Percentiles rank a stretch among this genome's conserved stretches.
These are phyloP conservation scores for Seiridium cupressi DNA, from an alignment of 2,329 filamentous ascomycete species.

Conservation along the genomic window DNA sequence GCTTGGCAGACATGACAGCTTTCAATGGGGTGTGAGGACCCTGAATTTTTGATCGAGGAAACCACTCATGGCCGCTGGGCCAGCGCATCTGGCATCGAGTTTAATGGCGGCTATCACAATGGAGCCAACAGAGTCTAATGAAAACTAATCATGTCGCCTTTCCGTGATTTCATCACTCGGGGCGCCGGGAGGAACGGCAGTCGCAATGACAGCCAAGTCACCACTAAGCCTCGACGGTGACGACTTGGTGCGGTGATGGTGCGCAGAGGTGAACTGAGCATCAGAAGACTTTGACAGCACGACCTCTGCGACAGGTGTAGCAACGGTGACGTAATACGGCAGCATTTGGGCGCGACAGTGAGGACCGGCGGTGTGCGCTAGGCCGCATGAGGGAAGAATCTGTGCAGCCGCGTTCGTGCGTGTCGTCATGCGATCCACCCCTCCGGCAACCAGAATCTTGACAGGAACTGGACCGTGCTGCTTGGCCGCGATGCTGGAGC, in stretches of 20 bases:
- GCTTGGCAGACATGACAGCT: too few relatives aligned
- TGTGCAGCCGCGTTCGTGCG: neutral
- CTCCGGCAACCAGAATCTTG: neutral
- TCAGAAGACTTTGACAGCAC: neutral
- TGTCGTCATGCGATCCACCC: constrained; percentile 9
- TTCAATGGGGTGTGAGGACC: too few relatives aligned
- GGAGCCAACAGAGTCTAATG: too few relatives aligned
- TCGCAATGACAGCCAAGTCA: neutral
- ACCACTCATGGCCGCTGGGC: too few relatives aligned
- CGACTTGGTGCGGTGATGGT: neutral
- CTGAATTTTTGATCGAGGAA: too few relatives aligned
- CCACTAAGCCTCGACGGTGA: neutral
- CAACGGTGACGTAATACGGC: neutral
- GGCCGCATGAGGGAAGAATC: neutral
- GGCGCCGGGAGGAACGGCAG: neutral
- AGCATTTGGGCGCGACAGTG: too few relatives aligned
- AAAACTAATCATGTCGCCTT: too few relatives aligned
- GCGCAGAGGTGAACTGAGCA: neutral
- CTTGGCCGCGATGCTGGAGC: neutral
- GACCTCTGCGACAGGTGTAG: neutral
- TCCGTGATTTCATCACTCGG: too few relatives aligned
- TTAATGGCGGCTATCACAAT: too few relatives aligned
- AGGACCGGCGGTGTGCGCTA: neutral
- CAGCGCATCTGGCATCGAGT: too few relatives aligned
- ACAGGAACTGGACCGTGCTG: neutral